These are phyloP conservation scores for Coemansia erecta DNA, from an alignment of 192 early-diverging fungal species.

Conservation along the genomic window DNA sequence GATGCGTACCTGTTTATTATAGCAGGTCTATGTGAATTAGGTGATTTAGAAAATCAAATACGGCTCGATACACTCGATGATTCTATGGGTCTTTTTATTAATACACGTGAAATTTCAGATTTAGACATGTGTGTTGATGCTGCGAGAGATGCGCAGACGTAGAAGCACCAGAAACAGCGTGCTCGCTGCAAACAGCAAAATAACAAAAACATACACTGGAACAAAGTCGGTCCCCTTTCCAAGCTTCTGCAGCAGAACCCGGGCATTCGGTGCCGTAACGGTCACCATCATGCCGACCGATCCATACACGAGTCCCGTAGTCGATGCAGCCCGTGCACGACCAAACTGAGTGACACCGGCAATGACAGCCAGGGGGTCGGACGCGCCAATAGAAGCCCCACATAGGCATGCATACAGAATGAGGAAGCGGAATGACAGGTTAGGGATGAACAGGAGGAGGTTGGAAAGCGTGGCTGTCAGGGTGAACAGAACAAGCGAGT, in stretches of 20 bases:
- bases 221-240: constrained; percentile 15
- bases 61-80: background rate
- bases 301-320: constrained; percentile 34
- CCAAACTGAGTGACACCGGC: constrained; percentile 43
- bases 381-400: constrained; percentile 40
- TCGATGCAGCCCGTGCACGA: constrained; percentile 14
- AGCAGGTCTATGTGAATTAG: background rate
- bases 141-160: constrained; percentile 32
- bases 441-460: constrained; percentile 32
- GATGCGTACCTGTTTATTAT: background rate
- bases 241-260: constrained; percentile 20
- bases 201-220: constrained; percentile 22
- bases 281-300: constrained; percentile 37
- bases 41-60: background rate
- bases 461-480: constrained; percentile 32
- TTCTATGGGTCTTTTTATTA: background rate
- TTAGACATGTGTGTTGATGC: background rate
- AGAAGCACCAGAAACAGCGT: constrained; percentile 26
- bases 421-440: constrained; percentile 24
- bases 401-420: constrained; percentile 44
- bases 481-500: constrained; percentile 32
- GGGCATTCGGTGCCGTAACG: constrained; percentile 26
- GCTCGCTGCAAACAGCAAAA: constrained; percentile 26
- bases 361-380: constrained; percentile 44
- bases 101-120: background rate